phyloP scores from a whole-genome alignment of 139 green algal genomes.

The Micractinium sp. region DNA sequence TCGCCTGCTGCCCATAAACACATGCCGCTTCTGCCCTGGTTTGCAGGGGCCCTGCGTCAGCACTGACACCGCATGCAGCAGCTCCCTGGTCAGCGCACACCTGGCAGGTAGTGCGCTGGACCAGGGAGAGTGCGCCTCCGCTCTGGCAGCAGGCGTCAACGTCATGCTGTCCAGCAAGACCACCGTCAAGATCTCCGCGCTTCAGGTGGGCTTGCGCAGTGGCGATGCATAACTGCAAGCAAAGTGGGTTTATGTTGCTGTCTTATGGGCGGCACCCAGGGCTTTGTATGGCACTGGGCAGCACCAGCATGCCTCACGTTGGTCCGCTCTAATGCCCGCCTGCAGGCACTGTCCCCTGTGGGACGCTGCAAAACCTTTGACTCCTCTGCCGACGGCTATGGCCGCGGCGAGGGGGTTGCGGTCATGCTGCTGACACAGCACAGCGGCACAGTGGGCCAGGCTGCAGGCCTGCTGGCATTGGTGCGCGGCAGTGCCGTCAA shows the following conservation, averaged over 20 bases:
- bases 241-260: too few species aligned
- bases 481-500: conserved; percentile 74
- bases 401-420: conserved; percentile 46
- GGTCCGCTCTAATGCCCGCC: not conserved
- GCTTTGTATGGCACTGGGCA: too few species aligned
- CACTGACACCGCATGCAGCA: conserved; percentile 69
- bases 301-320: too few species aligned
- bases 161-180: conserved; percentile 51
- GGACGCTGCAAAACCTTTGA: conserved; percentile 74
- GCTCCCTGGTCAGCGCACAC: conserved; percentile 57
- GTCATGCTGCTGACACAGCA: conserved; percentile 4
- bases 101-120: conserved; percentile 43
- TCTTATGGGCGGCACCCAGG: too few species aligned
- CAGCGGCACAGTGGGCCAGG: not conserved
- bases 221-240: not conserved
- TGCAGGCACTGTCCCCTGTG: conserved; percentile 40
- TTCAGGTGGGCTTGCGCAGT: not conserved
- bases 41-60: conserved; percentile 52
- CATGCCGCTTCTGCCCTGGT: not conserved
- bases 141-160: conserved; percentile 46
- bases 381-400: conserved; percentile 70
- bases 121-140: not conserved
- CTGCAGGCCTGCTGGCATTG: conserved; percentile 35
- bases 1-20: not conserved
- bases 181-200: conserved; percentile 24